phyloP scores from a whole-genome alignment of 1,284 basidiomycete genomes.

The Porodaedalea pini region DNA sequence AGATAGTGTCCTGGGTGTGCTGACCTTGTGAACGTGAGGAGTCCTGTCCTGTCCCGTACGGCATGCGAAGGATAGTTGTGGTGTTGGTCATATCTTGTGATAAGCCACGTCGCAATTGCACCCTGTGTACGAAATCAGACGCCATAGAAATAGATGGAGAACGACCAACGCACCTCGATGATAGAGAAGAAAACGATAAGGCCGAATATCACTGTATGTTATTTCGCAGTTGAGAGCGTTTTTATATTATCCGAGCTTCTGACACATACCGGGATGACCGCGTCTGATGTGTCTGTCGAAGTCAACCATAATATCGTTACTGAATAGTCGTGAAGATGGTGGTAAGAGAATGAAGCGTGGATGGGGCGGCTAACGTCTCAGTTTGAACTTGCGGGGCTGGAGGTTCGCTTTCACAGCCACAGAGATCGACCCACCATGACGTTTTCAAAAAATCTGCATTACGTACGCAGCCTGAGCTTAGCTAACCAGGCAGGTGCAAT shows the following conservation, averaged over 20 bases:
- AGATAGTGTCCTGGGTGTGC: slow-evolving; percentile 23
- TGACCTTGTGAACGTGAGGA: slow-evolving; percentile 51
- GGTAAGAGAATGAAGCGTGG: background rate
- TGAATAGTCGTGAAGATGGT: slow-evolving; percentile 15
- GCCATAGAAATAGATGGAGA: background rate
- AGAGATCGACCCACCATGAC: slow-evolving; percentile 16
- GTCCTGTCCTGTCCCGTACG: slow-evolving; percentile 60
- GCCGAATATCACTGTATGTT: slow-evolving; percentile 44
- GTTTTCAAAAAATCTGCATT: background rate
- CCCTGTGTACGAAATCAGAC: slow-evolving; percentile 39
- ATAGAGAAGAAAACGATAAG: slow-evolving; percentile 54
- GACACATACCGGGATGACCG: slow-evolving; percentile 50
- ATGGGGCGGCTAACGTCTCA: background rate
- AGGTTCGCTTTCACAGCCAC: background rate
- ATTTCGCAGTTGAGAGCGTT: slow-evolving; percentile 3
- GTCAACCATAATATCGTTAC: slow-evolving; percentile 31
- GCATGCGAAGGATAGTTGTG: slow-evolving; percentile 48
- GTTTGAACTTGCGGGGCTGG: slow-evolving; percentile 19
- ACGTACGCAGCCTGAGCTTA: background rate
- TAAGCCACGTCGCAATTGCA: slow-evolving; percentile 66
- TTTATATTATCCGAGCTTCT: background rate
- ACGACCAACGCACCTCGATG: slow-evolving; percentile 44
- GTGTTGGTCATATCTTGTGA: slow-evolving; percentile 49
- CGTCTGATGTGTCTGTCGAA: slow-evolving; percentile 40
- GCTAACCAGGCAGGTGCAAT: no score